Percentiles rank a stretch among this genome's conserved stretches.
Evolutionary conservation across 2,329 filamentous ascomycete species (phyloP).

Genomic region (Parastagonospora nodorum): DNA sequence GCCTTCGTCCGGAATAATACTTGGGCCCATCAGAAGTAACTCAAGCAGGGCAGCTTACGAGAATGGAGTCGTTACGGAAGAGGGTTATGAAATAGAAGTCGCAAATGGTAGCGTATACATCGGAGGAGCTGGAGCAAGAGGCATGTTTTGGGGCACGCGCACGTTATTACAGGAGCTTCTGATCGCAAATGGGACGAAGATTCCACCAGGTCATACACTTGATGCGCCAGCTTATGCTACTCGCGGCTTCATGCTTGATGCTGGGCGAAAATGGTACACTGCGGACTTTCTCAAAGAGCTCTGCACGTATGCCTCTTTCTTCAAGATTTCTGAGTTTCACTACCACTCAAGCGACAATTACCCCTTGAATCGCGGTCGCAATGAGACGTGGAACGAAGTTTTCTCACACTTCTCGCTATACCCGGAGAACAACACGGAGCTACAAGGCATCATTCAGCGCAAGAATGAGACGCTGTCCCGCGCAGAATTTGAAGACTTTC

Average conservation of each 20-base stretch:
- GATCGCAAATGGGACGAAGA: slow-evolving; percentile 37
- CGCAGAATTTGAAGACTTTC: slow-evolving; percentile 43
- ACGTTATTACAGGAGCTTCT: slow-evolving; percentile 52
- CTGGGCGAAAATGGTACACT: slow-evolving; percentile 53
- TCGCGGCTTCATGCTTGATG: slow-evolving; percentile 53
- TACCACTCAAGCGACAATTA: slow-evolving; percentile 58
- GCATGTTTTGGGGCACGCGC: slow-evolving; percentile 56
- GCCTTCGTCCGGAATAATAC: slow-evolving; percentile 50
- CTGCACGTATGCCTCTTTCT: slow-evolving; percentile 54
- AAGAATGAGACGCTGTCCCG: slow-evolving; percentile 44
- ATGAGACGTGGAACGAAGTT: slow-evolving; percentile 53
- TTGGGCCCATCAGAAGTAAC: slow-evolving; percentile 43
- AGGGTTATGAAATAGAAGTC: slow-evolving; percentile 57
- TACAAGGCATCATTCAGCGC: slow-evolving; percentile 41
- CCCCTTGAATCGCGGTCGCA: slow-evolving; percentile 53
- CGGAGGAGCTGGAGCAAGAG: slow-evolving; percentile 50
- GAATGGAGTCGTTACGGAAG: slow-evolving; percentile 53
- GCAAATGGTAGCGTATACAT: slow-evolving; percentile 42
- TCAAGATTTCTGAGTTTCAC: slow-evolving; percentile 57
- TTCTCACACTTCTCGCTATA: slow-evolving; percentile 53
- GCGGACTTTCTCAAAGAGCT: slow-evolving; percentile 50
- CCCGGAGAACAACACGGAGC: slow-evolving; percentile 40
- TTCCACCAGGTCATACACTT: slow-evolving; percentile 33
- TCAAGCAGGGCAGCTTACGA: slow-evolving; percentile 51
- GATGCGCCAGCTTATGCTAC: slow-evolving; percentile 54